phyloP scores from a whole-genome alignment of 2,329 filamentous ascomycete genomes.

The Rutstroemia sp. region DNA sequence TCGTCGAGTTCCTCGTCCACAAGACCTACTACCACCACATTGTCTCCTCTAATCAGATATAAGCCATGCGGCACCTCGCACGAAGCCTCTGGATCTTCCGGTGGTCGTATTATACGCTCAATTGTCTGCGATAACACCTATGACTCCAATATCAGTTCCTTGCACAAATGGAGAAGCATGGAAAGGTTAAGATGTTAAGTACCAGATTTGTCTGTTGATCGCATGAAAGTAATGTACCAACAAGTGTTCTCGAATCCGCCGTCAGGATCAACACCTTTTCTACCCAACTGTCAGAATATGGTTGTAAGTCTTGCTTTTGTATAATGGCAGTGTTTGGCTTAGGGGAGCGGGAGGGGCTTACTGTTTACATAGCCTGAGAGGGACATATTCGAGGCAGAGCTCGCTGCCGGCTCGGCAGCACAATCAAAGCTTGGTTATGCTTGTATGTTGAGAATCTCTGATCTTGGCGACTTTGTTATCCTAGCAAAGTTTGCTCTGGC shows the following conservation, averaged over 20 bases:
- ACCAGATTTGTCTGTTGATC: constrained; percentile 89
- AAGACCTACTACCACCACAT: constrained; percentile 82
- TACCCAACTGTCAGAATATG: constrained; percentile 37
- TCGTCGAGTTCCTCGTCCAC: constrained; percentile 85
- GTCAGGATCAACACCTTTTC: constrained; percentile 91
- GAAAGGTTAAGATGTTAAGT: constrained; percentile 14
- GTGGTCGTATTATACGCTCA: constrained; percentile 83
- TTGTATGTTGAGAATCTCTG: background rate
- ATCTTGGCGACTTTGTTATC: too few relatives aligned
- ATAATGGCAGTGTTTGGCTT: background rate
- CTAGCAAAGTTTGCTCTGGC: too few relatives aligned
- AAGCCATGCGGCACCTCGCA: constrained; percentile 76
- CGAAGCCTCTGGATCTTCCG: constrained; percentile 75
- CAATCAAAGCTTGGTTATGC: background rate
- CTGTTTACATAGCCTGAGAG: constrained; percentile 46
- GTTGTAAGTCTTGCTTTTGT: constrained; percentile 26
- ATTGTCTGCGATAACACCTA: constrained; percentile 73
- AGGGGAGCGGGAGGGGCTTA: constrained; percentile 28
- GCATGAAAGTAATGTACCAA: constrained; percentile 75
- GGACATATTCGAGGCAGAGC: constrained; percentile 35
- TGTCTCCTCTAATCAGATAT: constrained; percentile 90
- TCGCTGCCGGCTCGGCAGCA: constrained; percentile 22
- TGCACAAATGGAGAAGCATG: background rate
- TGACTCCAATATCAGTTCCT: background rate
- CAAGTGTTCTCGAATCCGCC: constrained; percentile 79